Evolutionary conservation across 306 rosid genomes (phyloP).

Genomic region (Dryas alaskensis): DNA sequence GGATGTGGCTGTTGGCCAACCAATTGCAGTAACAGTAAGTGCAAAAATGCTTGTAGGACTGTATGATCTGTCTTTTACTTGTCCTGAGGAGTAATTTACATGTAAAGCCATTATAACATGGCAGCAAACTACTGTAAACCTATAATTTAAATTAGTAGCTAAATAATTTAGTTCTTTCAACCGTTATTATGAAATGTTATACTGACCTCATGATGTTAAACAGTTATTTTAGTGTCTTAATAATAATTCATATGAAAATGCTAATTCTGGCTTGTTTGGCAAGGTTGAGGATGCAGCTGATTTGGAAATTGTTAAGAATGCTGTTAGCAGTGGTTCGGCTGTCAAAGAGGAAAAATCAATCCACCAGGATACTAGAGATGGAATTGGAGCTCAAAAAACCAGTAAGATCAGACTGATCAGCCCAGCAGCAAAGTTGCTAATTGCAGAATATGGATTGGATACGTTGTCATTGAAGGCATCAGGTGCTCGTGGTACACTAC

Average conservation of each 20-base stretch:
- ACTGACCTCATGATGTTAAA: background rate
- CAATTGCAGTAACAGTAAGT: slow-evolving; percentile 96
- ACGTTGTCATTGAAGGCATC: slow-evolving; percentile 68
- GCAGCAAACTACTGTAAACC: background rate
- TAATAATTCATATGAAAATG: slow-evolving; percentile 31
- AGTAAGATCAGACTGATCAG: slow-evolving; percentile 55
- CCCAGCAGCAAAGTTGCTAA: slow-evolving; percentile 89
- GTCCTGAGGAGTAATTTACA: slow-evolving; percentile 12
- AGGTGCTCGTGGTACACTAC: slow-evolving; percentile 74
- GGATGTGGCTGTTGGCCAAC: slow-evolving; percentile 88
- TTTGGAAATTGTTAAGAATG: slow-evolving; percentile 66
- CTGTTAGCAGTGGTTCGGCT: slow-evolving; percentile 43
- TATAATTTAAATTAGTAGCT: slow-evolving; percentile 14
- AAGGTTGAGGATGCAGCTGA: slow-evolving; percentile 89
- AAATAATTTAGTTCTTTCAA: background rate
- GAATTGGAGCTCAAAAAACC: slow-evolving; percentile 39
- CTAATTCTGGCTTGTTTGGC: slow-evolving; percentile 25
- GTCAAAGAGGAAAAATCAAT: slow-evolving; percentile 54
- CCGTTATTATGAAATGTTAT: slow-evolving; percentile 1
- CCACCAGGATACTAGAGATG: slow-evolving; percentile 38
- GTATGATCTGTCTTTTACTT: slow-evolving; percentile 19
- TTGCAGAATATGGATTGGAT: slow-evolving; percentile 80
- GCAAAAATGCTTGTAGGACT: slow-evolving; percentile 24
- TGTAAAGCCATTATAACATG: background rate
- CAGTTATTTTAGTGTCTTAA: slow-evolving; percentile 26